Percentiles rank a stretch among this genome's conserved stretches.
phyloP scores from a whole-genome alignment of 148 eudicot species.

The Rhododendron simsii region DNA sequence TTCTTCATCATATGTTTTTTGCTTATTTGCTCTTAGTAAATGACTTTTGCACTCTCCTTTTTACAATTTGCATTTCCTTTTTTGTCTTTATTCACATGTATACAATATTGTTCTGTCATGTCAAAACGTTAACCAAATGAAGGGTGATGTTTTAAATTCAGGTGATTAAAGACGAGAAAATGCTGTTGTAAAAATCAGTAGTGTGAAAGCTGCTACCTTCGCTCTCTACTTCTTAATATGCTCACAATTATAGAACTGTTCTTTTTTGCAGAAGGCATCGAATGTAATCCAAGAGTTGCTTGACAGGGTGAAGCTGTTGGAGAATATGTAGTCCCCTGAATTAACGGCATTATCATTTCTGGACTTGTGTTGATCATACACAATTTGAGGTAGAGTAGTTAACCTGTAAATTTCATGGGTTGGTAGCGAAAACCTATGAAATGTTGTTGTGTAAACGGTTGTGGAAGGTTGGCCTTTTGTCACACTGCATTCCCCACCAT shows the following conservation, averaged over 20 bases:
- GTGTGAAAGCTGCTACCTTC: neutral
- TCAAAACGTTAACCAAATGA: neutral
- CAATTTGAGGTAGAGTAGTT: neutral
- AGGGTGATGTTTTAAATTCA: neutral
- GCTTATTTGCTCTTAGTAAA: neutral
- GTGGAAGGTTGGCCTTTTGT: neutral
- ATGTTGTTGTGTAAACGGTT: neutral
- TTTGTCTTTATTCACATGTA: neutral
- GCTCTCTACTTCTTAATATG: neutral
- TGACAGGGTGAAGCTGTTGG: constrained; percentile 41
- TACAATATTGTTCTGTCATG: neutral
- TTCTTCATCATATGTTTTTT: neutral
- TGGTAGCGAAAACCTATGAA: neutral
- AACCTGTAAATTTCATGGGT: neutral
- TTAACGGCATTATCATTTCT: neutral
- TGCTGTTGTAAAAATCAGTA: neutral
- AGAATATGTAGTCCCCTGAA: constrained; percentile 24
- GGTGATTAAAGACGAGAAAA: neutral
- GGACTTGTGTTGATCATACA: neutral
- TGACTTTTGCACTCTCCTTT: neutral
- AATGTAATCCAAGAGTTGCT: constrained; percentile 53
- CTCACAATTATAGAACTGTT: neutral
- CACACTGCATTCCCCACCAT: neutral
- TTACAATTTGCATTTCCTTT: neutral
- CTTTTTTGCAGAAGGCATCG: constrained; percentile 51